These are phyloP conservation scores for Rhodosporidiobolus sp. DNA, from an alignment of 768 basidiomycete genomes.

Conservation along the genomic window DNA sequence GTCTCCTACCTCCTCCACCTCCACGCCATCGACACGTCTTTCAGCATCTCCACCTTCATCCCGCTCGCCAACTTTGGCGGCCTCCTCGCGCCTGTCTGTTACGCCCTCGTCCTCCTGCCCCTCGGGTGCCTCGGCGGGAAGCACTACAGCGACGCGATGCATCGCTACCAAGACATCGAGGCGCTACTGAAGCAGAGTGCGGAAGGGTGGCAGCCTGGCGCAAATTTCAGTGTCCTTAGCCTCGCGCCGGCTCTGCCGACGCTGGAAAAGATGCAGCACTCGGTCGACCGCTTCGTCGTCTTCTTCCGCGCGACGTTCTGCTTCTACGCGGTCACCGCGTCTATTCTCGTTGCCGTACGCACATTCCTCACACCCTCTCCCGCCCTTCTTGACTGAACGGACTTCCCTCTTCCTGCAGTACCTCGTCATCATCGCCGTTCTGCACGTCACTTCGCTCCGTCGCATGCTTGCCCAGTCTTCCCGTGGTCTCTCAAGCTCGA, in stretches of 20 bases:
- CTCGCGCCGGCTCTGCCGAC: conserved; percentile 9
- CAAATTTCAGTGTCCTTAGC: not conserved
- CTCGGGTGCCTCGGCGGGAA: conserved; percentile 14
- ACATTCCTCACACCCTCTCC: not conserved
- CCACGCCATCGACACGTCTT: not conserved
- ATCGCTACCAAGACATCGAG: not conserved
- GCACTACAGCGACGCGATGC: not conserved
- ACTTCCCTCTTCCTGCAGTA: not conserved
- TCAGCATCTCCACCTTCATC: too few species aligned
- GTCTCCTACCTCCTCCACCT: conserved; percentile 15
- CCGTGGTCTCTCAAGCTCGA: not conserved
- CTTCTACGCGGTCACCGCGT: conserved; percentile 8
- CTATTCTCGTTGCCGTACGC: not conserved
- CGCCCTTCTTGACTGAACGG: not conserved
- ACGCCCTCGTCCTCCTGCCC: conserved; percentile 6
- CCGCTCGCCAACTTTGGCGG: conserved; percentile 3
- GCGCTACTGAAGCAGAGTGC: not conserved
- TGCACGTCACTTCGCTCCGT: conserved; percentile 7
- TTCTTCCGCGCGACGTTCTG: conserved; percentile 10
- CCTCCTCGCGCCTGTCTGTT: not conserved
- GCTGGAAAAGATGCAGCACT: not conserved
- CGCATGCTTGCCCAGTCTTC: not conserved
- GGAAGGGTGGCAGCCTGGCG: not conserved
- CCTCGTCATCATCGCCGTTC: not conserved
- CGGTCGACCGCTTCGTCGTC: not conserved